These are phyloP conservation scores for Sclerotinia glacialis DNA, from an alignment of 2,329 filamentous ascomycete species.

Conservation along the genomic window DNA sequence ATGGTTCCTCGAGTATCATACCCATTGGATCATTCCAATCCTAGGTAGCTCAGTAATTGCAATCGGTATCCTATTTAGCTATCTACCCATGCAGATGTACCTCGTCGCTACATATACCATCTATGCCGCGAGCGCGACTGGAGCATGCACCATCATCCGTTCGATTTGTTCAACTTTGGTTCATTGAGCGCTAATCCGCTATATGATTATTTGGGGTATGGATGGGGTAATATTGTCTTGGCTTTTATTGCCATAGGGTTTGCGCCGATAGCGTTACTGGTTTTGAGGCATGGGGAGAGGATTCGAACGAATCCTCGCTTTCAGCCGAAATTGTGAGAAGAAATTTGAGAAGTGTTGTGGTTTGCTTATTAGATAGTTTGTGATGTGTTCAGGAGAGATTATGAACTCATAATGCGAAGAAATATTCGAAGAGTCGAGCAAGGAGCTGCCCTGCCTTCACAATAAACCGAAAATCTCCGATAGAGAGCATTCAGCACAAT, in stretches of 20 bases:
- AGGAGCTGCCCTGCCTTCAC: background rate
- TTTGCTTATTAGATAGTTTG: background rate
- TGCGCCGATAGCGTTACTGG: constrained; percentile 1
- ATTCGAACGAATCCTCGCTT: constrained; percentile 14
- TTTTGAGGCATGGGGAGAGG: constrained; percentile 12
- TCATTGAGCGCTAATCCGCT: background rate
- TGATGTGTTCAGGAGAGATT: too few relatives aligned
- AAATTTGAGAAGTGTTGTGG: background rate
- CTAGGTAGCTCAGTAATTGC: constrained; percentile 49
- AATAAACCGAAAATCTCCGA: too few relatives aligned
- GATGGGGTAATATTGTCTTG: constrained; percentile 11
- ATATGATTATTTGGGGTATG: background rate
- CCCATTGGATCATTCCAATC: constrained; percentile 57
- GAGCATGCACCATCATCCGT: background rate
- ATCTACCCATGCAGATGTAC: constrained; percentile 41
- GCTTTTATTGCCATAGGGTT: constrained; percentile 10
- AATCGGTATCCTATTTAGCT: constrained; percentile 48
- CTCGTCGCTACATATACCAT: constrained; percentile 48
- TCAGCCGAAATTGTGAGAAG: constrained; percentile 5
- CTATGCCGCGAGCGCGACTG: constrained; percentile 3
- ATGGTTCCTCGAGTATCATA: constrained; percentile 53
- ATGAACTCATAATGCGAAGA: background rate
- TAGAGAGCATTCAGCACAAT: too few relatives aligned
- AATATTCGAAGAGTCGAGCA: background rate
- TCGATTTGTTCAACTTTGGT: background rate